Base-by-base conservation (phyloP, 768 basidiomycete species). In the Leccinum arenicola region DNA sequence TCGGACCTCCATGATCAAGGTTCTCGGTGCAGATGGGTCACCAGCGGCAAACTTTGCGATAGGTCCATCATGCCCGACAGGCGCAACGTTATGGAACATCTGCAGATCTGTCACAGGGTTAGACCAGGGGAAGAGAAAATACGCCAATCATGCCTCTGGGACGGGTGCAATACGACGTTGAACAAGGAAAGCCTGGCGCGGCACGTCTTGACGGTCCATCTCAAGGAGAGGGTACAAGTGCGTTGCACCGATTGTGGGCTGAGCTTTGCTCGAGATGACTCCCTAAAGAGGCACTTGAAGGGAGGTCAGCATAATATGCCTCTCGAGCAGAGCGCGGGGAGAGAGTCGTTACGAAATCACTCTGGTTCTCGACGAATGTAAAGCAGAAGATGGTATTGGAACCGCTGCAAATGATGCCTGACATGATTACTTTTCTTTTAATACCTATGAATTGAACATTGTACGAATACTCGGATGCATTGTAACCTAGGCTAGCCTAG, bases 101-200 rank as follows among this genome's bases (percentile, higher is more conserved):
- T 71, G 1, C 60, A 72, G 2, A 10, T 19, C 0, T 5, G 0
- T 0, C 70, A 70, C 33, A 56, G 53, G 1, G 54, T 70, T 35
- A 53, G 11, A 35, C 31, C 62, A 0, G 64, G 70, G 1, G 61
- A 64, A 2, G 68, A 72, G 5, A 69, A 65, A 10, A 19, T 52
- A 14, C 50, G 52, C 1, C 58, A 55, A 29, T 8, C 6, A 8
- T 73, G 71, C 51, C 3, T 3, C 2, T 74, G 71, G 73, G 40
- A 56, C 0, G 21, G 23, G 1, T 74, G 71, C 23, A 33, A 0
- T 9, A 63, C 31, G 33, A 14, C 1, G 3, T 58, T 73, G 62
- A 73, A 73, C 3, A 73, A 61, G 27, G 73, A 74, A 50, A 74
- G 71, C 45, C 52, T 73, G 3, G 54, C 54, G 11, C 65, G 73